These are phyloP conservation scores for Isoetes taiwanensis DNA, from an alignment of 75 land plant genomes.

Conservation along the genomic window DNA sequence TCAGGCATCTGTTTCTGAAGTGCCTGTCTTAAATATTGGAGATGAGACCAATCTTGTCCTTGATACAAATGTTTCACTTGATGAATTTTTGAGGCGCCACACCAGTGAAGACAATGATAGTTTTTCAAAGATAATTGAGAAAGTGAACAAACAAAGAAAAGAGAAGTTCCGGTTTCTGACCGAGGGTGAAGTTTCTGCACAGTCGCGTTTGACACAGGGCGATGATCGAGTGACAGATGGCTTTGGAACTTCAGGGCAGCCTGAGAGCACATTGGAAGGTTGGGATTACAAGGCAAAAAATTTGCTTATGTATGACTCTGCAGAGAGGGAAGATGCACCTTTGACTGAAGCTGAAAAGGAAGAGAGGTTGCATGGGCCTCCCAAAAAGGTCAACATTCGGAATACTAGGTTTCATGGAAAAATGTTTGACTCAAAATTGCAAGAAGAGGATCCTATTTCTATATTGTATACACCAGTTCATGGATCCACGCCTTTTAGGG, in stretches of 20 bases:
- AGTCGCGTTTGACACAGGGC: slow-evolving; percentile 10
- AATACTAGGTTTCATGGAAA: slow-evolving; percentile 82
- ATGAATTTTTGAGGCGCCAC: slow-evolving; percentile 55
- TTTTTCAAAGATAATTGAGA: slow-evolving; percentile 64
- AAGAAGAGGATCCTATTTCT: slow-evolving; percentile 49
- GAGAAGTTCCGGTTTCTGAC: slow-evolving; percentile 47
- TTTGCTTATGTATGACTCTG: slow-evolving; percentile 78
- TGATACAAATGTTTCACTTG: slow-evolving; percentile 42
- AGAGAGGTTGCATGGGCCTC: slow-evolving; percentile 46
- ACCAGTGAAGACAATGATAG: slow-evolving; percentile 94
- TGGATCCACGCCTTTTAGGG: slow-evolving; percentile 60
- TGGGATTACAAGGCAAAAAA: slow-evolving; percentile 83
- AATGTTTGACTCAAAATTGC: slow-evolving; percentile 37
- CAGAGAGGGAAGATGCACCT: slow-evolving; percentile 55
- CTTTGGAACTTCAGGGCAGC: slow-evolving; percentile 87
- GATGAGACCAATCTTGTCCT: slow-evolving; percentile 4
- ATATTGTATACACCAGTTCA: slow-evolving; percentile 70
- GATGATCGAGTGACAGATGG: slow-evolving; percentile 64
- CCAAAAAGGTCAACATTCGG: slow-evolving; percentile 45
- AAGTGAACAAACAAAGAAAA: slow-evolving; percentile 64
- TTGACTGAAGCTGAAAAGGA: slow-evolving; percentile 65
- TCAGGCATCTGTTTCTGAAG: no score
- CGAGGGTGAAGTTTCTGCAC: slow-evolving; percentile 24
- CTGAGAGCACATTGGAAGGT: slow-evolving; percentile 55
- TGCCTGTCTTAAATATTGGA: no score